phyloP scores from a whole-genome alignment of 257 asterid species.

The Solanum ossicruentum region DNA sequence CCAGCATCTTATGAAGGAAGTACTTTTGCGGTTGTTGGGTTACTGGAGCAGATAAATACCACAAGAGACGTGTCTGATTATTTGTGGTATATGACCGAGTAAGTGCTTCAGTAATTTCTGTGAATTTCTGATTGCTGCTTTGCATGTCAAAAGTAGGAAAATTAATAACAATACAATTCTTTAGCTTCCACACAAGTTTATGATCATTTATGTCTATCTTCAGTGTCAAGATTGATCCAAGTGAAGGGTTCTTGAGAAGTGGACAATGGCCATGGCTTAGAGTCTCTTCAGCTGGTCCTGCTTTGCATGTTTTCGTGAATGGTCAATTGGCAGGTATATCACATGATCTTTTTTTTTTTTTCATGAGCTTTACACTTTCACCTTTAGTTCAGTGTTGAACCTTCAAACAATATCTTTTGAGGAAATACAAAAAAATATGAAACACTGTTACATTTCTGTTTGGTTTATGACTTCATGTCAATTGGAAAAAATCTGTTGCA shows the following conservation, averaged over 20 bases:
- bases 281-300: slow-evolving; percentile 60
- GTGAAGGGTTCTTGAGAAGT: slow-evolving; percentile 56
- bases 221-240: slow-evolving; percentile 62
- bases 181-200: not conserved
- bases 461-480: not conserved
- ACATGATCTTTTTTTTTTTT: not conserved
- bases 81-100: slow-evolving; percentile 94
- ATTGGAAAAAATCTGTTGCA: not conserved
- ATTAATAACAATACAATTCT: not conserved
- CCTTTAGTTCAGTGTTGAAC: not conserved
- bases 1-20: slow-evolving; percentile 39
- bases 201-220: not conserved
- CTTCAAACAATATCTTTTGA: not conserved
- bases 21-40: slow-evolving; percentile 51
- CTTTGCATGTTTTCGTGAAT: slow-evolving; percentile 15
- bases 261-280: slow-evolving; percentile 79
- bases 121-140: not conserved
- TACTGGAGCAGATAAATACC: slow-evolving; percentile 90
- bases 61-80: slow-evolving; percentile 88
- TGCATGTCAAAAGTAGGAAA: not conserved
- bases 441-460: not conserved
- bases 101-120: slow-evolving; percentile 16
- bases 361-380: not conserved
- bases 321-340: slow-evolving; percentile 3
- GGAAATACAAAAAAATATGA: not conserved